phyloP scores from a whole-genome alignment of 352 stramenopile species.

The Pythium chondricola region DNA sequence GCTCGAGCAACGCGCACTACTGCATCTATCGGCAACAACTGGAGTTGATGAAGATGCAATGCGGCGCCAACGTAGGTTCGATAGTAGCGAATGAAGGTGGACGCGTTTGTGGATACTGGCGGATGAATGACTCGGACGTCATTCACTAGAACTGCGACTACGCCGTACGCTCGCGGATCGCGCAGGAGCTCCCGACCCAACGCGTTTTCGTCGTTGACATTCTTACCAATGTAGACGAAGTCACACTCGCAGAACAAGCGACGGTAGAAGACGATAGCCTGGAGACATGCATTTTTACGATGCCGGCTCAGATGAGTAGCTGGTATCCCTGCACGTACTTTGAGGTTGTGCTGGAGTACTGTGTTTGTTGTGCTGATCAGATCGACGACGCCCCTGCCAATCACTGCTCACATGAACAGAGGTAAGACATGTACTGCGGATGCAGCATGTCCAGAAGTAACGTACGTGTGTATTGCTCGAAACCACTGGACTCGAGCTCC shows the following conservation, averaged over 20 bases:
- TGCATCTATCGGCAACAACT: slow-evolving; percentile 37
- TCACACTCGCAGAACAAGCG: slow-evolving; percentile 58
- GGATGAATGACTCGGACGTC: slow-evolving; percentile 50
- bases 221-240: slow-evolving; percentile 73
- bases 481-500: slow-evolving; percentile 9
- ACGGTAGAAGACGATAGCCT: slow-evolving; percentile 59
- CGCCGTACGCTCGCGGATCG: slow-evolving; percentile 37
- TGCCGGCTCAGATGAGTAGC: not conserved
- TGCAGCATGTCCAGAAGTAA: too few relatives aligned
- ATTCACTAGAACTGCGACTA: slow-evolving; percentile 63
- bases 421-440: not conserved
- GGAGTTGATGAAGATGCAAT: slow-evolving; percentile 41
- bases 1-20: slow-evolving; percentile 55
- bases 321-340: slow-evolving; percentile 26
- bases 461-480: slow-evolving; percentile 14
- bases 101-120: slow-evolving; percentile 20
- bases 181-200: slow-evolving; percentile 57
- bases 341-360: slow-evolving; percentile 46
- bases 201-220: slow-evolving; percentile 62
- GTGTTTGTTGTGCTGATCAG: slow-evolving; percentile 6
- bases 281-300: not conserved
- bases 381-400: slow-evolving; percentile 10
- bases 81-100: slow-evolving; percentile 55
- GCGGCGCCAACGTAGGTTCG: slow-evolving; percentile 72
- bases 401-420: not conserved